Base-by-base conservation (phyloP, 2,329 filamentous ascomycete species). In the Stromatinia cepivora region DNA sequence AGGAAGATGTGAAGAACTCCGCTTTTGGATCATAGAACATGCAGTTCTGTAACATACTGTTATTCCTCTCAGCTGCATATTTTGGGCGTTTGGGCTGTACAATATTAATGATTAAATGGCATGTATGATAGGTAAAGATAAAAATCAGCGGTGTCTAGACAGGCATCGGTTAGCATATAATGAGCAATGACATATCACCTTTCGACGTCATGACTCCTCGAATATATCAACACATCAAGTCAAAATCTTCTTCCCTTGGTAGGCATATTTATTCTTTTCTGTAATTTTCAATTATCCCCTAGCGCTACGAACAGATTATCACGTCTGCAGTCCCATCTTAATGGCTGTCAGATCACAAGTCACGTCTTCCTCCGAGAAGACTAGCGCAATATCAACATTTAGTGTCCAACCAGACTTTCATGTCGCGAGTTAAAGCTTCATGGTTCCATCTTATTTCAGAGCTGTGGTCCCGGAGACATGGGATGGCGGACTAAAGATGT, bases 401-500 rank as follows among this genome's bases (percentile, higher is more conserved):
- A 74, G 62, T 73, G 50, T 66, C 61, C 52, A 74, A 71, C 74
- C 73, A 66, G 71, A 54, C 68, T 66, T 61, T 65, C 57, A 70
- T 70, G 70, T 71, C 75, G 77, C 56, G 75, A 73, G 73, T 72
- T 68, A 67, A 50, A 61, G 66, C 69, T 66, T 50, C 61, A 71
- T 63, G 70, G 71, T 73, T 75, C 73, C 72, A 70, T 83, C 83
- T 80, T 80, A 75, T 84, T 81, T 85, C 84, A 85, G 84, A 86
- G 81, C 84, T 85, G 82, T 80, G 78, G 75, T 80, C 76, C 79
- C 79, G 71, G 77, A 85, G 83, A 78, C 79, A 79, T 84, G 79
- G 82, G 81, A 80, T 79, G 80, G 79, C 81, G 82, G 84, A 86
- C 84, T 86, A 86, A 84, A 82, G 83, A 83, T 81, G 81, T 75